Percentiles rank a stretch among this genome's conserved stretches.
phyloP scores from a whole-genome alignment of 2,329 filamentous ascomycete species.

The Colletotrichum karsti region DNA sequence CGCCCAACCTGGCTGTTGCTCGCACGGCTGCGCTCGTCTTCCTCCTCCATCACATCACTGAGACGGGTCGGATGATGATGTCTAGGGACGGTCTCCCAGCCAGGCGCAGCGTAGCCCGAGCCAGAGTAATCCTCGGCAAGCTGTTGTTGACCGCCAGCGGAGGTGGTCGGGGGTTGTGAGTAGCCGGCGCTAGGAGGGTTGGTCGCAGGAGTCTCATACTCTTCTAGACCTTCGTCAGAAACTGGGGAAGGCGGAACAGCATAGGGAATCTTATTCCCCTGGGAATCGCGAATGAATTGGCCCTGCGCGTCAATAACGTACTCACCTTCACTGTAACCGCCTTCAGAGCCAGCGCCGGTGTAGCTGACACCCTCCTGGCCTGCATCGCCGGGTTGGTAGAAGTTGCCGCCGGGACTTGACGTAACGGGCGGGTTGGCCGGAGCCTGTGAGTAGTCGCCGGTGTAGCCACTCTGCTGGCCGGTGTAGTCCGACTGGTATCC shows the following conservation, averaged over 20 bases:
- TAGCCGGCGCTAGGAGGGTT: conserved; percentile 44
- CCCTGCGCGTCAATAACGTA: conserved; percentile 72
- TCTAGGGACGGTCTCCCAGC: conserved; percentile 79
- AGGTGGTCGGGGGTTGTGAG: conserved; percentile 37
- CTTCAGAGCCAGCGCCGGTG: conserved; percentile 57
- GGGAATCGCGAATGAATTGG: conserved; percentile 67
- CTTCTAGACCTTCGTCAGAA: conserved; percentile 64
- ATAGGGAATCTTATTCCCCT: conserved; percentile 67
- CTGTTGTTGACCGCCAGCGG: conserved; percentile 40
- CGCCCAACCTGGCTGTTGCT: conserved; percentile 65
- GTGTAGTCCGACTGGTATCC: conserved; percentile 36
- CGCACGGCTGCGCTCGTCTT: conserved; percentile 82
- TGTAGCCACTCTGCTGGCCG: conserved; percentile 37
- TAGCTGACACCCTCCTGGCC: conserved; percentile 23
- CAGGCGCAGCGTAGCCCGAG: conserved; percentile 70
- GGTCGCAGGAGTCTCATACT: conserved; percentile 64
- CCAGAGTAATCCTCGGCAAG: conserved; percentile 70
- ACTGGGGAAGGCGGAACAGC: conserved; percentile 53
- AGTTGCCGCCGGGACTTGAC: conserved; percentile 34
- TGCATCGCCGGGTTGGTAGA: conserved; percentile 31
- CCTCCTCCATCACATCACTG: conserved; percentile 88
- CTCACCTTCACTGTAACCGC: conserved; percentile 74
- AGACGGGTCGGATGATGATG: conserved; percentile 90
- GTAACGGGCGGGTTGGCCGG: conserved; percentile 51
- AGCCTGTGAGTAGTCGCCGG: conserved; percentile 49